Evolutionary conservation across 345 rosid genomes (phyloP).

Genomic region (Arabidopsis arenosa): DNA sequence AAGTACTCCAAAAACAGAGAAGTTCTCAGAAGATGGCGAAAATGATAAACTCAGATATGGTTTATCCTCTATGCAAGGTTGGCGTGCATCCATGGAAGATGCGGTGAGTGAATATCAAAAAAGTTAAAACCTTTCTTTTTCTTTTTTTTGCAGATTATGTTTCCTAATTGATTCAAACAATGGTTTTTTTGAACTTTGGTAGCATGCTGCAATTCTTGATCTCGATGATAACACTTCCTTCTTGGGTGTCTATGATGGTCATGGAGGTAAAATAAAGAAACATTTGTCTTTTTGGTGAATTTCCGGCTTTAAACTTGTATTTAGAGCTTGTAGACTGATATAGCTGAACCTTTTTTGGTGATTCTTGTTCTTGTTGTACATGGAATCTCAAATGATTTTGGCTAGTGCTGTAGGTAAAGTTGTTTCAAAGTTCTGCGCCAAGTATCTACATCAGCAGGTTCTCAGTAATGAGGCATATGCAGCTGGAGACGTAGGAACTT

Average conservation of each 20-base stretch:
- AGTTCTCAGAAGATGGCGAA: constrained; percentile 87
- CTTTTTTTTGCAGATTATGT: not conserved
- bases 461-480: constrained; percentile 68
- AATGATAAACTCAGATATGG: constrained; percentile 81
- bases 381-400: constrained; percentile 21
- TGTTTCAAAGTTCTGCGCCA: constrained; percentile 93
- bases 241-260: constrained; percentile 99
- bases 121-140: constrained; percentile 29
- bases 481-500: constrained; percentile 75
- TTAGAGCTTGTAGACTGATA: not conserved
- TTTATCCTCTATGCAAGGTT: constrained; percentile 97
- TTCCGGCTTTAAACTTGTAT: too few species aligned
- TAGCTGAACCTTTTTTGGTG: constrained; percentile 8
- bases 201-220: constrained; percentile 90
- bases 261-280: constrained; percentile 75
- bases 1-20: constrained; percentile 95
- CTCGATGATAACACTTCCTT: constrained; percentile 84
- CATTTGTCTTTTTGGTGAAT: not conserved
- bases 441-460: constrained; percentile 88
- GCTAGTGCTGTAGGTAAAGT: constrained; percentile 70
- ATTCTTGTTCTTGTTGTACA: constrained; percentile 14
- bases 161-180: constrained; percentile 9
- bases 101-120: constrained; percentile 67
- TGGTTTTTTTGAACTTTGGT: constrained; percentile 26
- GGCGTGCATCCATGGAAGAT: constrained; percentile 99